Conservation (phyloP, 2,329 filamentous ascomycete genomes). For the Lachnellula suecica region DNA sequence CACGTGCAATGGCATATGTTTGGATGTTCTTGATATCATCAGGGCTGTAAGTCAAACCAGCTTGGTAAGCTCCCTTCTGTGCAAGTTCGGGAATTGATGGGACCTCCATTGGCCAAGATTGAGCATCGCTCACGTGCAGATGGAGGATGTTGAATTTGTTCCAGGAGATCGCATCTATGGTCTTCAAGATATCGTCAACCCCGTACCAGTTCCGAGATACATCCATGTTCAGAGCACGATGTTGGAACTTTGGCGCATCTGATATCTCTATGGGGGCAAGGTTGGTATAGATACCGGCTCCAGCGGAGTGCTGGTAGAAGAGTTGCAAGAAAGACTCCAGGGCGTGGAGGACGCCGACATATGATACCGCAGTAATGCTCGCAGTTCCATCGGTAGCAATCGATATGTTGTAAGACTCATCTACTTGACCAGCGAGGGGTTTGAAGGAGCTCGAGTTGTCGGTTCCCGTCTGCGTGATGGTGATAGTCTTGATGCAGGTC, state of each 20-base stretch:
- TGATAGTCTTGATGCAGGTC: slow-evolving; percentile 56
- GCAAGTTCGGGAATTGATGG: slow-evolving; percentile 72
- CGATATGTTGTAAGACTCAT: slow-evolving; percentile 73
- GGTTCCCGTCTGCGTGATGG: slow-evolving; percentile 57
- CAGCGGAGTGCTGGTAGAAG: slow-evolving; percentile 69
- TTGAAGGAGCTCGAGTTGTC: slow-evolving; percentile 57
- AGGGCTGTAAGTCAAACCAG: slow-evolving; percentile 65
- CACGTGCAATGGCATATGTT: slow-evolving; percentile 65
- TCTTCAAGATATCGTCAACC: slow-evolving; percentile 61
- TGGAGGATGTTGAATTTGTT: slow-evolving; percentile 84
- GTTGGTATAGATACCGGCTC: slow-evolving; percentile 62
- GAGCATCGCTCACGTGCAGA: slow-evolving; percentile 78
- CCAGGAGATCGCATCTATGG: slow-evolving; percentile 74
- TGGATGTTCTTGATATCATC: slow-evolving; percentile 66
- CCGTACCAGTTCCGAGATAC: slow-evolving; percentile 64
- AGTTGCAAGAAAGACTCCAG: slow-evolving; percentile 78
- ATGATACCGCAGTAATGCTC: slow-evolving; percentile 62
- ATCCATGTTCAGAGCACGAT: slow-evolving; percentile 80
- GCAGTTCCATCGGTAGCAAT: slow-evolving; percentile 58
- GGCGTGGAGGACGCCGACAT: slow-evolving; percentile 69
- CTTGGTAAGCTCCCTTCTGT: slow-evolving; percentile 70
- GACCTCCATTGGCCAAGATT: slow-evolving; percentile 84
- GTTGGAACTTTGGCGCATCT: slow-evolving; percentile 73
- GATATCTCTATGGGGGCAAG: slow-evolving; percentile 68
- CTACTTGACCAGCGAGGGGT: slow-evolving; percentile 60